phyloP scores from a whole-genome alignment of 2,329 filamentous ascomycete species.

The Zymoseptoria pseudotritici region DNA sequence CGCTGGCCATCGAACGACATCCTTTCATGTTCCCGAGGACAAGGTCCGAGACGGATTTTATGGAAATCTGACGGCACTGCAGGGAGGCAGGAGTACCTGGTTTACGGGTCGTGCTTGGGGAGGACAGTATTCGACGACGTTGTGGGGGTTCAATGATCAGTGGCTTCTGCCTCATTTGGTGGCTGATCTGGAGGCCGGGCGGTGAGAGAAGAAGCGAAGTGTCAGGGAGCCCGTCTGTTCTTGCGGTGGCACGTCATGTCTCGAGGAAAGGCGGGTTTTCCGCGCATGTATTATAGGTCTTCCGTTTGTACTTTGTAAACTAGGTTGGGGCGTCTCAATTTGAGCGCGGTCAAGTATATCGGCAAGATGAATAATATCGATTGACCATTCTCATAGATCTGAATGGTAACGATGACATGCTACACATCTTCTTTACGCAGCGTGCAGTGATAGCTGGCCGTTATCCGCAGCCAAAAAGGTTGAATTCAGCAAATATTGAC shows the following conservation, averaged over 20 bases:
- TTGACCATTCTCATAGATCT: no score
- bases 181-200: background rate
- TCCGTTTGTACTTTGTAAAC: no score
- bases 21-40: background rate
- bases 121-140: background rate
- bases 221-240: background rate
- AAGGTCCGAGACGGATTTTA: background rate
- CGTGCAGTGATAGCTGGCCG: no score
- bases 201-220: background rate
- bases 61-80: background rate
- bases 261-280: no score
- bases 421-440: no score
- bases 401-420: no score
- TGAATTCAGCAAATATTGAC: no score
- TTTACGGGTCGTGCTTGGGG: background rate
- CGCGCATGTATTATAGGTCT: no score
- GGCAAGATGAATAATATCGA: no score
- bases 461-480: no score
- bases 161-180: background rate
- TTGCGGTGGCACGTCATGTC: background rate
- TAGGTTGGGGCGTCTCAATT: no score
- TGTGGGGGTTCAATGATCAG: background rate
- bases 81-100: background rate
- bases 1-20: background rate
- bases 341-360: no score